Base-by-base conservation (phyloP, 2,329 filamentous ascomycete genomes). In the Alternaria sp. region DNA sequence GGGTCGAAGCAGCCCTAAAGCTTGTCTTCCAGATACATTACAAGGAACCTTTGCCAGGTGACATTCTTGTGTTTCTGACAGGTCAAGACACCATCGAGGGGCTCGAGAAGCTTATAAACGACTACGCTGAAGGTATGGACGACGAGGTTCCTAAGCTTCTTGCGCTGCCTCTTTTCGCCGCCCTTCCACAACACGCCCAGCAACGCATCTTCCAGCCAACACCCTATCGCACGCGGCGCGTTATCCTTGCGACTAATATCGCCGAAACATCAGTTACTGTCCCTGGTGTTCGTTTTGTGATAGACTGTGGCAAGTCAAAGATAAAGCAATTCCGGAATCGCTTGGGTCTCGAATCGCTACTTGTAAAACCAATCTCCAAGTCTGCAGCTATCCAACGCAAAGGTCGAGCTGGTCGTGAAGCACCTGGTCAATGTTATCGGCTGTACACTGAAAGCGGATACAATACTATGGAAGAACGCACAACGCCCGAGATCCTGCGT, bases 181-280 rank as follows among this genome's bases (percentile, higher is more conserved):
- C 96, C 36, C 85, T 99, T 6, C 91, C 94, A 1, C 93, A 95
- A 67, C 87, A 90, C 54, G 91, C 91, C 0, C 95, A 99, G 70
- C 91, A 96, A 66, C 87, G 88, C 22, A 93, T 96, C 9, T 98
- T 99, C 76, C 84, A 89, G 55, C 91, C 91, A 1, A 86, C 91
- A 22, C 87, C 88, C 0, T 86, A 88, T 3, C 84, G 84, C n/a
- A 96, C 92, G 0, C 87, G 95, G 43, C 98, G 98, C 74, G 86
- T 98, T 12, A 93, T 99, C 0, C 82, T 99, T 0, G 90, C 94
- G 0, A 99, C 95, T 14, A 99, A 99, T 73, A 98, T 99, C 70
- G 95, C 95, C n/a, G 95, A 99, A 78, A 98, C 95, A 0, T 98
- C 95, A 1, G 91, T 99, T 60, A 99, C 95, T 0, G 94, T 99